Evolutionary conservation across 352 stramenopile species (phyloP).

Genomic region (Globisporangium spiculum): DNA sequence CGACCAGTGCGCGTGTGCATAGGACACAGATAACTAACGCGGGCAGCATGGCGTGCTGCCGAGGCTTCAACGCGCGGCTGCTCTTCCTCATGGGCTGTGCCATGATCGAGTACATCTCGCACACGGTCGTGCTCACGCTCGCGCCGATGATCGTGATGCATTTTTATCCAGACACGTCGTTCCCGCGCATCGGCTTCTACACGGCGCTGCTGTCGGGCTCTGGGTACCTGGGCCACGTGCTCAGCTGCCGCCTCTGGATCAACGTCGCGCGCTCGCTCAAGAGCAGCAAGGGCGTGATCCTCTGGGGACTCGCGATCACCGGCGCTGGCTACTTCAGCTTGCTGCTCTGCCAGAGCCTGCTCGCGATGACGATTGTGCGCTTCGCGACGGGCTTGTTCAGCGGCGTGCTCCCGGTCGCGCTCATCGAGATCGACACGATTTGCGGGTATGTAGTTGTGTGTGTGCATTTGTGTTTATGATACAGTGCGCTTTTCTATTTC

Average conservation of each 20-base stretch:
- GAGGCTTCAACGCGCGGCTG: constrained; percentile 66
- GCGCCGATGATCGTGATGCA: constrained; percentile 73
- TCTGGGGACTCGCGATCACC: constrained; percentile 74
- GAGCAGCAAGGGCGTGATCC: constrained; percentile 77
- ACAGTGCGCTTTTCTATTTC: not conserved
- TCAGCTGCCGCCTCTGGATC: constrained; percentile 80
- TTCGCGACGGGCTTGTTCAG: constrained; percentile 77
- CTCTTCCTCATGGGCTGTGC: constrained; percentile 78
- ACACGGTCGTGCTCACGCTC: constrained; percentile 68
- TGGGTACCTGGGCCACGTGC: constrained; percentile 61
- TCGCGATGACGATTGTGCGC: constrained; percentile 75
- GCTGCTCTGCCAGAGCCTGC: constrained; percentile 69
- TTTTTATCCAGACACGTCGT: constrained; percentile 75
- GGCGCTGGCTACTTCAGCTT: constrained; percentile 70
- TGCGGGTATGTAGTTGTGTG: constrained; percentile 38
- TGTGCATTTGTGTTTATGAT: not conserved
- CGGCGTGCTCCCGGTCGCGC: constrained; percentile 63
- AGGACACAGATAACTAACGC: not conserved
- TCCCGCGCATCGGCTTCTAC: constrained; percentile 73
- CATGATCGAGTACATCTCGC: constrained; percentile 75
- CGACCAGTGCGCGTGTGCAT: not conserved
- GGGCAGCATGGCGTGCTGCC: constrained; percentile 42
- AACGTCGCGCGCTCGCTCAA: constrained; percentile 69
- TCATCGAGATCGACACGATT: constrained; percentile 84
- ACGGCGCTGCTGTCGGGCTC: constrained; percentile 65